phyloP scores from a whole-genome alignment of 2,329 filamentous ascomycete genomes.

The Camillea tinctor region DNA sequence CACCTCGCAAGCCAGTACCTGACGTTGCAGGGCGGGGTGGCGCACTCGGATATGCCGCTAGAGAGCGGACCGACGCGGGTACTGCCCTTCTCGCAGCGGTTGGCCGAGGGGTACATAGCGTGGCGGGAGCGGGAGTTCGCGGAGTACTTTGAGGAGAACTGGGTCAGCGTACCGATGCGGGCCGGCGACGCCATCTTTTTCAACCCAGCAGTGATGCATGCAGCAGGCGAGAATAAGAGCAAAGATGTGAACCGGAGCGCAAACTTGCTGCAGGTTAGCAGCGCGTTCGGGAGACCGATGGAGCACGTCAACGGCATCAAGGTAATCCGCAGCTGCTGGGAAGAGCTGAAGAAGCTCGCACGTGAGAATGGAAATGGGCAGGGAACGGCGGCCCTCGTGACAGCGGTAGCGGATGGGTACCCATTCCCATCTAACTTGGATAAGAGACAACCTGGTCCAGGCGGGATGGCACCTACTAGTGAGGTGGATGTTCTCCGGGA shows the following conservation, averaged over 20 bases:
- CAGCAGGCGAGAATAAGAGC: constrained; percentile 56
- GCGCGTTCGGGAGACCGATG: constrained; percentile 64
- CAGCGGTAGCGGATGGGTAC: constrained; percentile 53
- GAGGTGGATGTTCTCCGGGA: constrained; percentile 12
- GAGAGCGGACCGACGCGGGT: constrained; percentile 59
- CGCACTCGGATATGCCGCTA: constrained; percentile 59
- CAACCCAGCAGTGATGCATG: constrained; percentile 62
- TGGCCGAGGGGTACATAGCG: constrained; percentile 56
- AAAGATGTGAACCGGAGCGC: constrained; percentile 51
- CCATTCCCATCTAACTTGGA: constrained; percentile 60
- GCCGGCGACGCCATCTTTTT: constrained; percentile 64
- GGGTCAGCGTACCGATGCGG: constrained; percentile 50
- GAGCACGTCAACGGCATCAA: constrained; percentile 55
- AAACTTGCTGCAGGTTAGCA: constrained; percentile 62
- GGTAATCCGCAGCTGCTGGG: constrained; percentile 46
- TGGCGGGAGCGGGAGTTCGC: constrained; percentile 54
- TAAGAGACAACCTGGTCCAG: constrained; percentile 47
- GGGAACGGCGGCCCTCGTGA: constrained; percentile 25
- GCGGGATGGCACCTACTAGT: constrained; percentile 50
- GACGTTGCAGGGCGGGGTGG: constrained; percentile 62
- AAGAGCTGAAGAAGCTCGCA: constrained; percentile 28
- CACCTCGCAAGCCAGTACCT: constrained; percentile 56
- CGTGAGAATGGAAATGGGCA: constrained; percentile 1
- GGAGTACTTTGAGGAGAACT: constrained; percentile 51
- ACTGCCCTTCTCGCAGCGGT: constrained; percentile 59